A percentile compares a stretch with the other conserved stretches of the same genome.
Conservation (phyloP, 163 green algal genomes). For the Volvox carteri region DNA sequence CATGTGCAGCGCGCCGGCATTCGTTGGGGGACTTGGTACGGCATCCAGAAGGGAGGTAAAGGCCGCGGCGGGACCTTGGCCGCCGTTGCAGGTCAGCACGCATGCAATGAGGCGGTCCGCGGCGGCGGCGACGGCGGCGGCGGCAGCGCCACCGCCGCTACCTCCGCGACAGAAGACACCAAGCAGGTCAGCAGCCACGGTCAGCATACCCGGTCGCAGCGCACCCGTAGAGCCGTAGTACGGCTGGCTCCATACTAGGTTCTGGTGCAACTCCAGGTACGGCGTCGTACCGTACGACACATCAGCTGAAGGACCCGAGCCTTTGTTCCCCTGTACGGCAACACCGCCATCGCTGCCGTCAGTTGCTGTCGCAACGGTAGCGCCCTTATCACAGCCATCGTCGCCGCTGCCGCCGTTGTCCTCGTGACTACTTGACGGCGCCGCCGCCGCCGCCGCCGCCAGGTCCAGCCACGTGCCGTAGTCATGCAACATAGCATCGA, state of each 20-base stretch:
- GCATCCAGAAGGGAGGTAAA: constrained; percentile 14
- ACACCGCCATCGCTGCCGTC: not conserved
- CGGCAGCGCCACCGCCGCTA: not conserved
- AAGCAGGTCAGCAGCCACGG: constrained; percentile 24
- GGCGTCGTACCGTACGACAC: too few species aligned
- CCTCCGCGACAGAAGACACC: not conserved
- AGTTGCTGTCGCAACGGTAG: not conserved
- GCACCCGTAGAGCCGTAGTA: too few species aligned
- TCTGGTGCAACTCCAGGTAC: too few species aligned
- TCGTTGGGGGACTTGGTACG: not conserved
- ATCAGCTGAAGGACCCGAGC: too few species aligned
- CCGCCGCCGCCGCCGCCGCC: not conserved
- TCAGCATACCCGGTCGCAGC: not conserved
- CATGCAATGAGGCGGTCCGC: constrained; percentile 13
- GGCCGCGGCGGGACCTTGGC: not conserved
- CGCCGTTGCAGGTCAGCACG: not conserved
- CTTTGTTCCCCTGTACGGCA: too few species aligned
- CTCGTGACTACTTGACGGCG: not conserved
- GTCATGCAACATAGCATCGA: constrained; percentile 25
- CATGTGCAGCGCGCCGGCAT: constrained; percentile 29
- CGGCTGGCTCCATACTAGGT: too few species aligned
- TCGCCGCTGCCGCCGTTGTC: not conserved
- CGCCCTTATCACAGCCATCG: not conserved
- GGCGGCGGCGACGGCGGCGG: not conserved
- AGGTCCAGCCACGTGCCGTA: constrained; percentile 37